A percentile compares a stretch with the other conserved stretches of the same genome.
phyloP scores from a whole-genome alignment of 1,139 yeast species.

The Zygoascus meyerae region DNA sequence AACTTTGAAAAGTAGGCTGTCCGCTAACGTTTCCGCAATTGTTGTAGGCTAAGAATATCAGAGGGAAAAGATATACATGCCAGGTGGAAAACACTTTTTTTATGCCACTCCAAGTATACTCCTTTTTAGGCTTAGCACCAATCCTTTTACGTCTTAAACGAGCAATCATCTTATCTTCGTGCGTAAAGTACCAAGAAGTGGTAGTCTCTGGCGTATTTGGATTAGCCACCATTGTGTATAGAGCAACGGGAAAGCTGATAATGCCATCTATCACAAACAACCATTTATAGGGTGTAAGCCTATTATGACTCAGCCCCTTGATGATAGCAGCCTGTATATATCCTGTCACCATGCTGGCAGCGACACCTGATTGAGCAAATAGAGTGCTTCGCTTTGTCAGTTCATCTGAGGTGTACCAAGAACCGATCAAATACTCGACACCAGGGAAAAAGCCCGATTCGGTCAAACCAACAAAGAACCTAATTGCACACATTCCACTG shows the following conservation, averaged over 20 bases:
- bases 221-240: slow-evolving; percentile 39
- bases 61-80: slow-evolving; percentile 48
- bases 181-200: slow-evolving; percentile 37
- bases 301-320: slow-evolving; percentile 30
- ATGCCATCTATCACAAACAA: slow-evolving; percentile 46
- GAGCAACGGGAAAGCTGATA: slow-evolving; percentile 44
- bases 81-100: slow-evolving; percentile 43
- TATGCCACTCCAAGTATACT: slow-evolving; percentile 36
- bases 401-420: slow-evolving; percentile 43
- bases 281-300: slow-evolving; percentile 43
- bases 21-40: slow-evolving; percentile 39
- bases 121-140: slow-evolving; percentile 32
- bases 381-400: slow-evolving; percentile 45
- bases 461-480: slow-evolving; percentile 50
- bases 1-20: slow-evolving; percentile 22
- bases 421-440: slow-evolving; percentile 44
- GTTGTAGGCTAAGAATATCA: slow-evolving; percentile 47
- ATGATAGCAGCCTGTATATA: slow-evolving; percentile 42
- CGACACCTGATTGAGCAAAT: slow-evolving; percentile 42
- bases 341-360: slow-evolving; percentile 45
- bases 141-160: slow-evolving; percentile 40
- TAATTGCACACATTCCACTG: slow-evolving; percentile 43
- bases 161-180: slow-evolving; percentile 34
- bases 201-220: slow-evolving; percentile 43
- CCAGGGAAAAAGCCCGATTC: slow-evolving; percentile 58